Base-by-base conservation (phyloP, 495 filamentous ascomycete genomes). In the Aspergillus haitiensis region DNA sequence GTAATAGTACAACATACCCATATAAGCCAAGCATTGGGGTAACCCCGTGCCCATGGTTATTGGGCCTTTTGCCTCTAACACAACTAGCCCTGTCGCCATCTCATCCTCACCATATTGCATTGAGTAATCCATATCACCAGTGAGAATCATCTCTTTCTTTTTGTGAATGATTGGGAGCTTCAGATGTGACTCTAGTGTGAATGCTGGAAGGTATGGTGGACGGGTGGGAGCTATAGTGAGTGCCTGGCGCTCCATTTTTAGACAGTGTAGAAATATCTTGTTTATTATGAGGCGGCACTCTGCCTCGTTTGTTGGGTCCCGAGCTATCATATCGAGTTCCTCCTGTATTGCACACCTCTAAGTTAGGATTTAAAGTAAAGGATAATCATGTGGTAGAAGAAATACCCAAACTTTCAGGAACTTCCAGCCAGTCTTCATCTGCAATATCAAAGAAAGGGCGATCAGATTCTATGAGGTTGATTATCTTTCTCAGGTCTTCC, bases 1-100 rank as follows among this genome's bases (percentile, higher is more conserved):
- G 15, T 13, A 32, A 32, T 32, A 32, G 21, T 18, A 49, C 46
- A 49, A 49, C 46, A 49, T 49, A 49, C 46, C 18, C 46, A 49
- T 49, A 7, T 49, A 49, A 9, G 46, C 21, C 46, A 49, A 16
- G 46, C 46, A 49, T 6, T 49, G 46, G 0, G 46, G 16, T 5
- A 49, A 1, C 11, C 46, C 46, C 6, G 13, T 6, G n/a, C 46
- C 21, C 46, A 49, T 49, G 11, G 46, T 49, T 8, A 4, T 21
- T 4, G 13, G 46, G 15, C 8, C 13, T 27, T 49, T 49, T 3
- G 46, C 46, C 15, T 49, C 18, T 5, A 49, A 31, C 27, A 49
- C 46, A 1, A 49, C 46, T 21, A 49, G 46, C 1, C 46, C 46
- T 21, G 46, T 31, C 10, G 46, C 46, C 11, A 31, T 49, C 15